Evolutionary conservation across 352 stramenopile species (phyloP).

Genomic region (Lagenidium giganteum): DNA sequence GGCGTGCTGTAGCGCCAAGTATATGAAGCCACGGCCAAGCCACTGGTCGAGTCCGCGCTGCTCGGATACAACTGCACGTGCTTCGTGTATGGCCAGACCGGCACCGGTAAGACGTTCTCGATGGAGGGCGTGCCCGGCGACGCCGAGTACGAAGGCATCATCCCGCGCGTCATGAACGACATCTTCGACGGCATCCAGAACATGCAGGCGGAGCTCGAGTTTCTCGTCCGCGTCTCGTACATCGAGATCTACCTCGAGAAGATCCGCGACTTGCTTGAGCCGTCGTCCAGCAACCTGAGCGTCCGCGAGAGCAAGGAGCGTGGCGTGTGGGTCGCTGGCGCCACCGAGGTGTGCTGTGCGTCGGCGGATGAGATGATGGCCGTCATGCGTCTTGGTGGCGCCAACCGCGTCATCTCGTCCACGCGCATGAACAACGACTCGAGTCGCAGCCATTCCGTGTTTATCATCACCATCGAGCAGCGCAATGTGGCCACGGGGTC

Average conservation of each 20-base stretch:
- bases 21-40: conserved; percentile 59
- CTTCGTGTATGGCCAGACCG: conserved; percentile 92
- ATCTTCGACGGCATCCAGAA: conserved; percentile 65
- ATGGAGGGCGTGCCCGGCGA: conserved; percentile 78
- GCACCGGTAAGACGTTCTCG: conserved; percentile 91
- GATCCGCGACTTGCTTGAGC: conserved; percentile 93
- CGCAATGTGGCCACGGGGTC: conserved; percentile 50
- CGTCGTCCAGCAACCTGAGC: conserved; percentile 47
- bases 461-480: conserved; percentile 96
- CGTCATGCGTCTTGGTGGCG: conserved; percentile 89
- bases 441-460: conserved; percentile 93
- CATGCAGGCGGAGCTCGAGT: conserved; percentile 80
- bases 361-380: conserved; percentile 59
- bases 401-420: conserved; percentile 84
- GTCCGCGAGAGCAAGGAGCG: conserved; percentile 55
- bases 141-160: conserved; percentile 62
- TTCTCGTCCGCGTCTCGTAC: conserved; percentile 96
- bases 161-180: conserved; percentile 68
- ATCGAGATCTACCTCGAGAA: conserved; percentile 99
- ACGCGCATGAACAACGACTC: conserved; percentile 92
- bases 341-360: conserved; percentile 59
- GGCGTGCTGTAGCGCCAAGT: conserved; percentile 28
- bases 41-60: conserved; percentile 50
- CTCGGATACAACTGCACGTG: conserved; percentile 89
- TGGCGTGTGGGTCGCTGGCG: conserved; percentile 55